Conservation (phyloP, 2,329 filamentous ascomycete species). For the Fusarium veterinarium region DNA sequence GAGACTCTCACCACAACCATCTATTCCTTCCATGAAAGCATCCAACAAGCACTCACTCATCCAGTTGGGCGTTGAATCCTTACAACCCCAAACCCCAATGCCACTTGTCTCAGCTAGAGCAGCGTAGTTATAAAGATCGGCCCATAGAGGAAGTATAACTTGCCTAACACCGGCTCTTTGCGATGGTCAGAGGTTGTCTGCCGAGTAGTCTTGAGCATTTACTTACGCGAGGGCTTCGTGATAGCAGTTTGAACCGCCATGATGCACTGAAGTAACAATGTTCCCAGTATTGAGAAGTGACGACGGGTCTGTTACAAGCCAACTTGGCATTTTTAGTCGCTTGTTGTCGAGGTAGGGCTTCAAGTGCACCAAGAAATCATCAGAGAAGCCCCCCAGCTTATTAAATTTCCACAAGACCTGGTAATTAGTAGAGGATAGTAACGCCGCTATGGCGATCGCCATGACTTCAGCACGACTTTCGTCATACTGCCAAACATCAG, state of each 20-base stretch:
- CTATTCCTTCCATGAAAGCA: slow-evolving; percentile 38
- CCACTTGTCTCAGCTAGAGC: slow-evolving; percentile 55
- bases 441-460: neutral
- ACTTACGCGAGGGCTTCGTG: slow-evolving; percentile 36
- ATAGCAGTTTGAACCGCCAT: slow-evolving; percentile 37
- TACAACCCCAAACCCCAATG: slow-evolving; percentile 55
- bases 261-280: slow-evolving; percentile 29
- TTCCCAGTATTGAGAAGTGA: slow-evolving; percentile 50
- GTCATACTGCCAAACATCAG: neutral
- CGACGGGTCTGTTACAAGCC: slow-evolving; percentile 46
- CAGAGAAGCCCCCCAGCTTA: slow-evolving; percentile 14
- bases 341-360: slow-evolving; percentile 19
- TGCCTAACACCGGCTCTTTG: slow-evolving; percentile 56
- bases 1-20: neutral
- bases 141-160: slow-evolving; percentile 59
- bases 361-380: slow-evolving; percentile 18
- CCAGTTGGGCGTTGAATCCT: slow-evolving; percentile 49
- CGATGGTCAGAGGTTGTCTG: neutral
- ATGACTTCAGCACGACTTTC: neutral
- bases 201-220: rapidly evolving
- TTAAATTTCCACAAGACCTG: slow-evolving; percentile 50
- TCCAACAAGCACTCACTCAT: slow-evolving; percentile 41
- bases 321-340: slow-evolving; percentile 38
- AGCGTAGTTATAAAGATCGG: slow-evolving; percentile 59
- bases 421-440: slow-evolving; percentile 9